Evolutionary conservation across 2,329 filamentous ascomycete species (phyloP).

Genomic region (Tolypocladium capitatum): DNA sequence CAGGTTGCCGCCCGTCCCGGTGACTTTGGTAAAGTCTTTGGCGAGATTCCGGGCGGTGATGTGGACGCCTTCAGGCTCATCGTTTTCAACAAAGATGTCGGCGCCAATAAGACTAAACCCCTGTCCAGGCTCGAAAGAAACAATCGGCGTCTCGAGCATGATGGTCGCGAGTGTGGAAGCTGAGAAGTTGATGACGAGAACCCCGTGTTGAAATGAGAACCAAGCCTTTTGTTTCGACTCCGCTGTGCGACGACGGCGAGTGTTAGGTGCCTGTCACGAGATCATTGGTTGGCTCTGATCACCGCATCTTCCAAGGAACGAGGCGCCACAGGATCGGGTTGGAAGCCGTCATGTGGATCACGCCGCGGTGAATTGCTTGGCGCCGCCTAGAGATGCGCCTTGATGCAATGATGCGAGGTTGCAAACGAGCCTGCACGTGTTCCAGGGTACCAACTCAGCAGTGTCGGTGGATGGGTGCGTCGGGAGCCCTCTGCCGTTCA

Average conservation of each 20-base stretch:
- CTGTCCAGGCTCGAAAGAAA: conserved; percentile 10
- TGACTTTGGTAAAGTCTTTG: conserved; percentile 14
- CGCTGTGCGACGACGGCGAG: background rate
- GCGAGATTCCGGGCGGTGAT: conserved; percentile 20
- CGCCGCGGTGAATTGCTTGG: background rate
- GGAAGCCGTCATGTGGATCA: background rate
- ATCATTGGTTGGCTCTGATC: background rate
- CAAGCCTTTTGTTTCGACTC: background rate
- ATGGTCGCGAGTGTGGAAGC: background rate
- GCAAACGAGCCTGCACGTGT: no score
- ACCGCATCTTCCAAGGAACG: background rate
- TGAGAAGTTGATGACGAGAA: background rate
- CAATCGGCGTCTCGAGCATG: conserved; percentile 15
- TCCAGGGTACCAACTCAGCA: no score
- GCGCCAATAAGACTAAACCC: conserved; percentile 16
- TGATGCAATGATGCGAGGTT: background rate
- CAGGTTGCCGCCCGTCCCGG: conserved; percentile 4
- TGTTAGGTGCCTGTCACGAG: background rate
- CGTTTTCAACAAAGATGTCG: conserved; percentile 15
- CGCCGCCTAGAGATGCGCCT: background rate
- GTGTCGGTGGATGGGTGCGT: background rate
- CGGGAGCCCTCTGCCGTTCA: background rate
- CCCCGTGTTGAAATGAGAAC: background rate
- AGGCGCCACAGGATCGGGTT: background rate
- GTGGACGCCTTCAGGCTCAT: conserved; percentile 17